A percentile compares a stretch with the other conserved stretches of the same genome.
Evolutionary conservation across 2,329 filamentous ascomycete genomes (phyloP).

Genomic region (Phyllosticta citriasiana): DNA sequence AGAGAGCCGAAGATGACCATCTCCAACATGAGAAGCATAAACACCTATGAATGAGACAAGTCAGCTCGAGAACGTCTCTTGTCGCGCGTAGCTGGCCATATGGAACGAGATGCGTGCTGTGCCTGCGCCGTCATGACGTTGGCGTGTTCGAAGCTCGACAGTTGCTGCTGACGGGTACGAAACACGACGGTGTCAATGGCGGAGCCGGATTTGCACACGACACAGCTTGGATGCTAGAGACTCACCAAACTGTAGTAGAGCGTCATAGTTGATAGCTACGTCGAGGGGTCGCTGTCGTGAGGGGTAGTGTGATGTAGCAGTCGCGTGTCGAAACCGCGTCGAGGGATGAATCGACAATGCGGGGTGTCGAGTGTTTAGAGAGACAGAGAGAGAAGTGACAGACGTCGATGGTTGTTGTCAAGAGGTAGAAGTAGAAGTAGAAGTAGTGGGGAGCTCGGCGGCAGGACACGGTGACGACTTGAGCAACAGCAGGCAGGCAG

Average conservation of each 20-base stretch:
- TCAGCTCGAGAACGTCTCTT: not conserved
- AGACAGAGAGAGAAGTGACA: not conserved
- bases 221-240: slow-evolving; percentile 19
- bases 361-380: not conserved
- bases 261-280: slow-evolving; percentile 45
- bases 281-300: not conserved
- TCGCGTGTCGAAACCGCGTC: slow-evolving; percentile 18
- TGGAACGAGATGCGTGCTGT: not conserved
- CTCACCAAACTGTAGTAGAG: slow-evolving; percentile 59
- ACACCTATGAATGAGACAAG: slow-evolving; percentile 50
- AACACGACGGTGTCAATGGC: not conserved
- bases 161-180: not conserved
- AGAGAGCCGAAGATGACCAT: slow-evolving; percentile 73
- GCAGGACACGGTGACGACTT: not conserved
- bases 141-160: slow-evolving; percentile 15
- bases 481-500: not conserved
- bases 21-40: slow-evolving; percentile 71
- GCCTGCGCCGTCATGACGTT: not conserved
- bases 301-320: not conserved
- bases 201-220: not conserved
- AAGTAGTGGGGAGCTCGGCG: not conserved
- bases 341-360: not conserved
- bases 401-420: slow-evolving; percentile 1
- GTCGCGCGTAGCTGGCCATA: slow-evolving; percentile 11
- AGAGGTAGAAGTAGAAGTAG: slow-evolving; percentile 7